These are phyloP conservation scores for Amanita exitialis DNA, from an alignment of 768 basidiomycete genomes.

Conservation along the genomic window DNA sequence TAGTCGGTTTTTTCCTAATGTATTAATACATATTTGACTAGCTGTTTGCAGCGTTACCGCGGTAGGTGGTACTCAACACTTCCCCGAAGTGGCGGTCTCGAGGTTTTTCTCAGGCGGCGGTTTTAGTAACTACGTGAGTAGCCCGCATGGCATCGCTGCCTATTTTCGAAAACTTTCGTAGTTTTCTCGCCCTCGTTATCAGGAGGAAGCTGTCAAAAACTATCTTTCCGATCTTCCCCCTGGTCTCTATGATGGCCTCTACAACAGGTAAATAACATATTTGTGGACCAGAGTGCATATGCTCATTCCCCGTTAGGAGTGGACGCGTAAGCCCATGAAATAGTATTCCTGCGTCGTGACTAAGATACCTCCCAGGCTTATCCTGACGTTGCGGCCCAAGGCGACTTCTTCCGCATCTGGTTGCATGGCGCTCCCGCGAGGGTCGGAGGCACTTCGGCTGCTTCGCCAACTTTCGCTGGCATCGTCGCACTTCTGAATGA, in stretches of 20 bases:
- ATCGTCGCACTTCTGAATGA: constrained; percentile 61
- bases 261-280: constrained; percentile 24
- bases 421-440: constrained; percentile 24
- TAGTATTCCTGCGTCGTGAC: not conserved
- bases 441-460: constrained; percentile 56
- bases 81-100: constrained; percentile 48
- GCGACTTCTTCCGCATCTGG: constrained; percentile 36
- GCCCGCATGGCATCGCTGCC: not conserved
- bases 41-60: constrained; percentile 46
- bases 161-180: constrained; percentile 12
- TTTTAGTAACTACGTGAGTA: constrained; percentile 56
- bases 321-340: constrained; percentile 21
- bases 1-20: constrained; percentile 25
- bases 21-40: not conserved
- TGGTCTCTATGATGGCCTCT: constrained; percentile 46
- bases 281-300: not conserved
- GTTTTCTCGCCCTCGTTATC: constrained; percentile 48
- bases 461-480: constrained; percentile 55
- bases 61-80: constrained; percentile 52
- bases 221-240: constrained; percentile 37
- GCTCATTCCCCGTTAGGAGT: not conserved
- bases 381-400: constrained; percentile 63
- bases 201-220: constrained; percentile 29
- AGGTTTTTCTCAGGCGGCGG: constrained; percentile 60
- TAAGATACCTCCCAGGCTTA: constrained; percentile 26